Percentiles rank a stretch among this genome's conserved stretches.
Conservation (phyloP, 129 eudicot species). For the Apium graveolens region DNA sequence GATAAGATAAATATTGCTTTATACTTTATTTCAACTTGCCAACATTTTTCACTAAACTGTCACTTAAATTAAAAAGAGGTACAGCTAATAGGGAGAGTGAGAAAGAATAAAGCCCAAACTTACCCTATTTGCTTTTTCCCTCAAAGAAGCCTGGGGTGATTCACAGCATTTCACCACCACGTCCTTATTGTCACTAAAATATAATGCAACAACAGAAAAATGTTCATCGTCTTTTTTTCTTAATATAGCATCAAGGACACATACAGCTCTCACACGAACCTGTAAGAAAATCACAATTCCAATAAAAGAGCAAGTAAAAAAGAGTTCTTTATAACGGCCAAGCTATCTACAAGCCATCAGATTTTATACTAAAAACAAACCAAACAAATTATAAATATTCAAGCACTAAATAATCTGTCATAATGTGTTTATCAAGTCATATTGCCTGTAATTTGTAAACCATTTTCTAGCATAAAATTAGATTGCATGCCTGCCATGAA, state of each 20-base stretch:
- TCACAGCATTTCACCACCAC: conserved; percentile 68
- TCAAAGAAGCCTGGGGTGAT: conserved; percentile 93
- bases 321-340: not conserved
- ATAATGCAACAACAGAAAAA: conserved; percentile 39
- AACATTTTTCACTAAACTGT: not conserved
- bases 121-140: conserved; percentile 83
- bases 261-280: conserved; percentile 93
- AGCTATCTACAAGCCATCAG: not conserved
- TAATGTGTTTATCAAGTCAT: not conserved
- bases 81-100: not conserved
- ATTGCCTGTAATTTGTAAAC: not conserved
- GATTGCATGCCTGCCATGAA: conserved; percentile 68
- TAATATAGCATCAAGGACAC: conserved; percentile 90
- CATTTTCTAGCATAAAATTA: not conserved
- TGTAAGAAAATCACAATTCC: conserved; percentile 20
- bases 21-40: not conserved
- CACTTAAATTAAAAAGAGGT: not conserved
- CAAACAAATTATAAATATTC: not conserved
- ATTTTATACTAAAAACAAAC: not conserved
- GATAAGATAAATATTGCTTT: too few species aligned
- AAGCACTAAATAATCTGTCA: too few species aligned
- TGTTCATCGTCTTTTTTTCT: conserved; percentile 63
- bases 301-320: not conserved
- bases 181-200: conserved; percentile 61
- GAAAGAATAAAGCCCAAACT: not conserved